Evolutionary conservation across 345 rosid genomes (phyloP).

Genomic region (Hevea brasiliensis): DNA sequence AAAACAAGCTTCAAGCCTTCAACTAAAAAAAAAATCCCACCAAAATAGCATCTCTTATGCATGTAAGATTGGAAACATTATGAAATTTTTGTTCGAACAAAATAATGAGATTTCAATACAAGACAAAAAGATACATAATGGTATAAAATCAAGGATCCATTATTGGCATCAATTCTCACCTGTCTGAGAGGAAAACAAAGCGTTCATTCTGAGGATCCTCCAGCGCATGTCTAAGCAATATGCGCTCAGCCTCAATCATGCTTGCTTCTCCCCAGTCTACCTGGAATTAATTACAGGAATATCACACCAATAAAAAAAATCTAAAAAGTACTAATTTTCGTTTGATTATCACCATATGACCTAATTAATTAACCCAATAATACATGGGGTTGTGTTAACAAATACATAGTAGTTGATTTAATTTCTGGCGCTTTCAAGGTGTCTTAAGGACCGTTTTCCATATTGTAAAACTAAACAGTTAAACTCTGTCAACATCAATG

Average conservation of each 20-base stretch:
- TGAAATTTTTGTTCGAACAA: not conserved
- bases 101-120: not conserved
- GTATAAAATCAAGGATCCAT: not conserved
- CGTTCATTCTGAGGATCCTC: slow-evolving; percentile 69
- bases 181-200: slow-evolving; percentile 93
- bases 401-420: not conserved
- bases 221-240: slow-evolving; percentile 88
- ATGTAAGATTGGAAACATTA: not conserved
- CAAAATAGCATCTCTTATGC: not conserved
- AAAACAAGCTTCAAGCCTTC: not conserved
- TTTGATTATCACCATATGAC: not conserved
- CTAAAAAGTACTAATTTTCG: not conserved
- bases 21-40: not conserved
- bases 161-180: slow-evolving; percentile 44
- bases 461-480: not conserved
- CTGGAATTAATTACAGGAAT: slow-evolving; percentile 39
- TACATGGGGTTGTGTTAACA: not conserved
- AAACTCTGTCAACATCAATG: not conserved
- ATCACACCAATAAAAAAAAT: slow-evolving; percentile 2
- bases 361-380: not conserved
- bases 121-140: not conserved
- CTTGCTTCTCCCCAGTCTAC: slow-evolving; percentile 97
- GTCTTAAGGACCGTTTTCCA: not conserved
- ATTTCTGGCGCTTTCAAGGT: not conserved
- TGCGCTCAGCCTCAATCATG: slow-evolving; percentile 94